phyloP scores from a whole-genome alignment of 345 rosid genomes.

The Pelargonium nanum region DNA sequence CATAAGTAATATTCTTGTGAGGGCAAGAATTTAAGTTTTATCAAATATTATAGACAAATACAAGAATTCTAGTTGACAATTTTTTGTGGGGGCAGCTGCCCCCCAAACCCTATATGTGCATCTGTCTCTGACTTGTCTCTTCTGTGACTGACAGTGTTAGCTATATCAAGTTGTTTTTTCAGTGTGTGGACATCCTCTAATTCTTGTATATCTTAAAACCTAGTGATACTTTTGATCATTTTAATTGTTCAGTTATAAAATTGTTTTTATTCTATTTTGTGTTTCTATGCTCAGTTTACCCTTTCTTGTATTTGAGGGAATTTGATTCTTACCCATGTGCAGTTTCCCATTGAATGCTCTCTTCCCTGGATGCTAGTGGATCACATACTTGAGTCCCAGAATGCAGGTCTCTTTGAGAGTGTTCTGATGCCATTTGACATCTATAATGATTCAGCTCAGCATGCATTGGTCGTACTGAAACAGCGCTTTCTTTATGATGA shows the following conservation, averaged over 20 bases:
- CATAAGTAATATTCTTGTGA: too few species aligned
- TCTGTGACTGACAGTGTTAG: too few species aligned
- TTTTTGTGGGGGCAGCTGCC: too few species aligned
- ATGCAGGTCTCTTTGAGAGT: slow-evolving; percentile 86
- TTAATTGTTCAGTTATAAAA: neutral
- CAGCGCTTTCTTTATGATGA: slow-evolving; percentile 98
- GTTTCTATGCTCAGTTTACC: slow-evolving; percentile 4
- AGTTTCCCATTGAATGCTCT: slow-evolving; percentile 98
- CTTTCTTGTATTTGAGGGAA: slow-evolving; percentile 3
- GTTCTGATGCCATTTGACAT: slow-evolving; percentile 86
- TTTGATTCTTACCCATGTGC: slow-evolving; percentile 12
- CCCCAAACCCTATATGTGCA: too few species aligned
- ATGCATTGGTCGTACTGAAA: slow-evolving; percentile 70
- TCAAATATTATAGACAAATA: too few species aligned
- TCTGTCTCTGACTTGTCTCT: too few species aligned
- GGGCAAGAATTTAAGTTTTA: too few species aligned
- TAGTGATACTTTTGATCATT: too few species aligned
- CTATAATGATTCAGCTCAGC: slow-evolving; percentile 98
- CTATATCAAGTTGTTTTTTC: too few species aligned
- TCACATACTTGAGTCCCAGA: slow-evolving; percentile 69
- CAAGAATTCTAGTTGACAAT: too few species aligned
- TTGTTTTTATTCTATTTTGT: neutral
- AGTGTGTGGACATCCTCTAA: too few species aligned
- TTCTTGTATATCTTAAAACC: too few species aligned
- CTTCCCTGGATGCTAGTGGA: slow-evolving; percentile 99